Base-by-base conservation (phyloP, 805 yeast genomes). In the Yamadazyma kitorensis region DNA sequence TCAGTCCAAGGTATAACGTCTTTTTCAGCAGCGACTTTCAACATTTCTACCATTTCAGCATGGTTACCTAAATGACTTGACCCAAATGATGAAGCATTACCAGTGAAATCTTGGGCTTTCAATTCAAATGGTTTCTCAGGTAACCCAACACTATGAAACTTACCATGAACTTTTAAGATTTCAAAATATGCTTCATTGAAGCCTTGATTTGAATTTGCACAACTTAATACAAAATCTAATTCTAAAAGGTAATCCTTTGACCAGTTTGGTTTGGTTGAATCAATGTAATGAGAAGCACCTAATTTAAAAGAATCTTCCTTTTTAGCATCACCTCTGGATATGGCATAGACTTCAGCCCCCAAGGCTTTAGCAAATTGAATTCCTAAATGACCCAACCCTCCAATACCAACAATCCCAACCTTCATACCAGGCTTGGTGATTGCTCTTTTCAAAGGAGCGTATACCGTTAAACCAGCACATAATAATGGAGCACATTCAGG, bases 331-430 rank as follows among this genome's bases (percentile, higher is more conserved):
- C 71, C 53, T 47, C 83, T 70, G 5, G 82, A 73, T 44, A 79
- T 59, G n/a, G 78, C 77, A 34, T 63, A 64, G 14, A 77, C 82
- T 39, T 76, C 79, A 17, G 82, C 80, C 20, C 84, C 86, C 42
- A 79, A 52, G 4, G 83, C 83, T 41, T 64, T 62, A 23, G 83
- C 79, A 42, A 74, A 73, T 54, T 72, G 69, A 37, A 79, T 55
- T 11, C 72, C 80, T 67, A 77, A 64, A 60, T 77, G 81, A 31
- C 85, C 85, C 36, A 80, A 67, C 17, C 85, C 85, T 34, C 85
- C 86, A 37, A 80, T 67, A 36, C 84, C 84, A 37, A 72, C 68
- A 36, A 79, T 58, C 27, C 80, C 85, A 33, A 79, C 81, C 29
- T 63, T 69, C 33, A 65, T 64, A 14, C 68, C 66, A 6, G 47